A percentile compares a stretch with the other conserved stretches of the same genome.
Conservation (phyloP, 2,329 filamentous ascomycete genomes). For the Fonsecaea monophora region DNA sequence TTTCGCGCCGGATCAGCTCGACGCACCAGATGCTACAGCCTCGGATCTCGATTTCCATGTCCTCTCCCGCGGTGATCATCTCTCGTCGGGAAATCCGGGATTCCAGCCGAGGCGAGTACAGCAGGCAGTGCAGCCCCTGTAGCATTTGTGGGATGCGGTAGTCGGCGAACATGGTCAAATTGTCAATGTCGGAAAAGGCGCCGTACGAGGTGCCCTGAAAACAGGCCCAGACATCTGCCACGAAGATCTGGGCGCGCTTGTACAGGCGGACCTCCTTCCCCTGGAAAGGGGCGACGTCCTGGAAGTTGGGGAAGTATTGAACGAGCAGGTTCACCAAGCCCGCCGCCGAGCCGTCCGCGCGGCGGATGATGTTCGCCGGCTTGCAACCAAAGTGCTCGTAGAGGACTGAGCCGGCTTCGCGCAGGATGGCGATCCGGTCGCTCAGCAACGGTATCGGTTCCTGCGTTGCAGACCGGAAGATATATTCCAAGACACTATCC, state of each 20-base stretch:
- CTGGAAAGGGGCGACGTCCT: conserved; percentile 79
- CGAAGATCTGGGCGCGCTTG: conserved; percentile 94
- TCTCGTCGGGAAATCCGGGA: conserved; percentile 70
- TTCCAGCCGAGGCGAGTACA: conserved; percentile 81
- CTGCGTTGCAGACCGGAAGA: conserved; percentile 85
- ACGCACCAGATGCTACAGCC: conserved; percentile 97
- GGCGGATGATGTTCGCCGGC: conserved; percentile 74
- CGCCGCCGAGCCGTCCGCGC: conserved; percentile 79
- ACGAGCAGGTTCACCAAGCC: conserved; percentile 85
- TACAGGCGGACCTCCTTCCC: conserved; percentile 79
- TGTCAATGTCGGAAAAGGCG: conserved; percentile 82
- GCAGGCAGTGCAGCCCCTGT: conserved; percentile 78
- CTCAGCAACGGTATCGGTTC: conserved; percentile 86
- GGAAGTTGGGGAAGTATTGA: conserved; percentile 75
- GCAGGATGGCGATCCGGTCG: conserved; percentile 77
- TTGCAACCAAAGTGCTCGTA: conserved; percentile 79
- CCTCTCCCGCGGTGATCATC: conserved; percentile 72
- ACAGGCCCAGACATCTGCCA: conserved; percentile 95
- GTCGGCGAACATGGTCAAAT: conserved; percentile 97
- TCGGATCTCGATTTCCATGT: conserved; percentile 85
- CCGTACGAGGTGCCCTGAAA: conserved; percentile 84
- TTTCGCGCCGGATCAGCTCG: conserved; percentile 84
- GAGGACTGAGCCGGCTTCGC: conserved; percentile 81
- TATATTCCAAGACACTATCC: conserved; percentile 72
- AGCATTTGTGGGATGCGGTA: conserved; percentile 96